Base-by-base conservation (phyloP, 1,284 basidiomycete genomes). In the Apiotrichum mycotoxinovorans region DNA sequence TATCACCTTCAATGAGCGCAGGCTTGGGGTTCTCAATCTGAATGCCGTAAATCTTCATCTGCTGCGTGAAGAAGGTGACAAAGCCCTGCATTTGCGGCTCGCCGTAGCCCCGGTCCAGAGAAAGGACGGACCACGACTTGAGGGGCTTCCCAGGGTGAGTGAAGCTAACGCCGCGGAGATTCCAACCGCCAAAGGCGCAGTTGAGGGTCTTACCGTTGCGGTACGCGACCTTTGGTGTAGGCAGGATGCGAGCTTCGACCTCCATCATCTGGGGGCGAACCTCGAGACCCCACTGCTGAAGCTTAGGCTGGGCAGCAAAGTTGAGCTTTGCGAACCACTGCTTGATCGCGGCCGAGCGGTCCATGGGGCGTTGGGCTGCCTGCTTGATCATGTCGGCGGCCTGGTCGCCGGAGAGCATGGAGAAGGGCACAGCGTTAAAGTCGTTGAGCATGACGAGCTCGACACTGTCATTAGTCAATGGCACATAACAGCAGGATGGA, bases 331-430 rank as follows among this genome's bases (percentile, higher is more conserved):
- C 27, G 41, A 76, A 63, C 77, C 77, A 78, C 11, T 58, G 34
- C 44, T 64, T 64, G 64, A 77, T 77, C 52, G 62, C 64, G 1
- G 50, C 54, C 34, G 65, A 54, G 42, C 75, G 68, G 50, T 77
- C 69, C 2, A 59, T 61, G 23, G 78, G 78, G 30, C 65, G 63
- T 56, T 73, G 72, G 15, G 77, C 78, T 15, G 77, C 72, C 30
- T 75, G 64, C 56, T 70, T 73, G 68, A 79, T 78, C 74, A 79
- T 79, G 53, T 70, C 74, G 20, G 73, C 74, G 10, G 75, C 71
- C 60, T 75, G 73, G 53, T 71, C 74, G 26, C 66, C 64, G 18
- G 66, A 57, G 20, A 71, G 55, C 18, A 38, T 8, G 38, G 52
- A 48, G 55, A 54, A 60, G 2, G 72, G 72, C 33, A 74, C 67